Base-by-base conservation (phyloP, 1,284 basidiomycete species). In the Ustilago loliicola region DNA sequence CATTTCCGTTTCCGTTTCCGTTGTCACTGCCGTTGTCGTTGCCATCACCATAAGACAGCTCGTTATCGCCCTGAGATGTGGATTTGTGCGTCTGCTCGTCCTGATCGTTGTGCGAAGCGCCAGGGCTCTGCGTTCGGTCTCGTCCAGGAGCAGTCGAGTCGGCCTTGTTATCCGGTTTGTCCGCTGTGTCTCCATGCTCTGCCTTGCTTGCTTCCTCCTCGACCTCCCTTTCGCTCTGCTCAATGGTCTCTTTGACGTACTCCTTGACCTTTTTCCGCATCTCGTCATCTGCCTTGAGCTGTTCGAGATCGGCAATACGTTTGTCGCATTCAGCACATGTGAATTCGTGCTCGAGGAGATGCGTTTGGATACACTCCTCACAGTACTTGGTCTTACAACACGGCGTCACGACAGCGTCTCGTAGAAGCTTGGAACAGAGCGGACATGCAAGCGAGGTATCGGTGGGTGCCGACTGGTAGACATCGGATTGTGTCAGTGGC, bases 341-440 rank as follows among this genome's bases (percentile, higher is more conserved):
- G 61, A 86, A 85, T 50, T 86, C 85, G 60, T 86, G 83, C 61
- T 86, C 85, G 48, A 86, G 79, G 13, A 86, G 63, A 50, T 85
- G 80, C 9, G 80, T 85, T 59, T 83, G 83, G 32, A 86, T 84
- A 61, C 84, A 85, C 64, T 86, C 85, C 48, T 86, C 84, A 53
- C 85, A 86, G 60, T 81, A 85, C 11, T 72, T 75, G 2, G 82
- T 85, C 21, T 69, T 63, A 62, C 85, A 86, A 67, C 85, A 86
- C 2, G 81, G 80, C 53, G 85, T 84, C 56, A 79, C 68, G 9
- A 84, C 82, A 8, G 85, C 83, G 34, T 81, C 79, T 30, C 78
- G 74, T 19, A 85, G 63, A 36, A 86, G 72, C 61, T 81, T 84
- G 45, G 80, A 78, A 71, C 85, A 86, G 10, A 85, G 71, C 29